phyloP scores from a whole-genome alignment of 164 flowering plant species.

The Kalanchoe fedtschenkoi region DNA sequence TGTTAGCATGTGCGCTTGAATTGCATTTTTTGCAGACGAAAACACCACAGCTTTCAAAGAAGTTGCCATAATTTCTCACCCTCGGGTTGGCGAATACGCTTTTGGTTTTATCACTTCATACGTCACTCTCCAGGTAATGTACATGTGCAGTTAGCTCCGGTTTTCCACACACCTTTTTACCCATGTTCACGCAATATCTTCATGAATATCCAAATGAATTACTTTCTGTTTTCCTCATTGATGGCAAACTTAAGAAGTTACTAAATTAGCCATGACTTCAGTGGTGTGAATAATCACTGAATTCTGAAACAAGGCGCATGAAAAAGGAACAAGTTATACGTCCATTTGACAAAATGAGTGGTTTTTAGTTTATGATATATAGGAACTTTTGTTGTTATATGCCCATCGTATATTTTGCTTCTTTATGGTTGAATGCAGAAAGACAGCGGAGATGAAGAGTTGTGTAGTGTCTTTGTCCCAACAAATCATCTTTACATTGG shows the following conservation, averaged over 20 bases:
- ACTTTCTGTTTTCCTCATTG: background rate
- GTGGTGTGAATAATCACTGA: too few species aligned
- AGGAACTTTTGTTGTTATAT: background rate
- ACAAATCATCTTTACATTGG: conserved; percentile 80
- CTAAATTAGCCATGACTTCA: too few species aligned
- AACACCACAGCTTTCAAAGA: conserved; percentile 83
- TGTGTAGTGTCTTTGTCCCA: conserved; percentile 67
- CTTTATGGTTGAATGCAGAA: conserved; percentile 22
- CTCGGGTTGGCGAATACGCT: conserved; percentile 90
- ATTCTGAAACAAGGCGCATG: background rate
- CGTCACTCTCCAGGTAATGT: conserved; percentile 51
- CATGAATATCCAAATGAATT: background rate
- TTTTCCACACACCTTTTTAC: background rate
- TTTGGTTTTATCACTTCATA: conserved; percentile 87
- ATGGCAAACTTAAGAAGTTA: background rate
- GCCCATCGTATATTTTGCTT: background rate
- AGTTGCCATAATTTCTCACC: conserved; percentile 88
- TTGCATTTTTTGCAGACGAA: conserved; percentile 24
- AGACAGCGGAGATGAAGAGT: conserved; percentile 59
- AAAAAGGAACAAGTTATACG: background rate
- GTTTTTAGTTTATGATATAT: background rate
- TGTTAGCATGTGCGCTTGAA: background rate
- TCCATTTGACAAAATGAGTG: background rate
- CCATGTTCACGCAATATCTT: background rate
- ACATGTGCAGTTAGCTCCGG: background rate